Percentiles rank a stretch among this genome's conserved stretches.
Conservation (phyloP, 2,329 filamentous ascomycete species). For the Trichoderma guizhouense region DNA sequence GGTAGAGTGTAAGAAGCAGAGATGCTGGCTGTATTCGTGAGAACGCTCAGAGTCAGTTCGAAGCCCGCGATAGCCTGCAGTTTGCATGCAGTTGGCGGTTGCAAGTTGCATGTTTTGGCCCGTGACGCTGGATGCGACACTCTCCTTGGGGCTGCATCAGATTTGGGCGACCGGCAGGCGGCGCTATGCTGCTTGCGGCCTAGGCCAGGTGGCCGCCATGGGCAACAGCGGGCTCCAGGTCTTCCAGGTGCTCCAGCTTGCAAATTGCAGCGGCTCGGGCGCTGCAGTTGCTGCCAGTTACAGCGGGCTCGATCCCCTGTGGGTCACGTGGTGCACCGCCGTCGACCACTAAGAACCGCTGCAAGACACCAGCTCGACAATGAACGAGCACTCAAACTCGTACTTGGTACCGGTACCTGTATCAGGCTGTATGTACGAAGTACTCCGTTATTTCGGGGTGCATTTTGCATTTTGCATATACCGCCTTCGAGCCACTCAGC, state of each 20-base stretch:
- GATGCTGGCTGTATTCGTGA: slow-evolving; percentile 21
- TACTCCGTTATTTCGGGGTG: background rate
- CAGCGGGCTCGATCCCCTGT: slow-evolving; percentile 2
- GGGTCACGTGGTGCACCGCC: slow-evolving; percentile 3
- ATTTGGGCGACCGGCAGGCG: slow-evolving; percentile 10
- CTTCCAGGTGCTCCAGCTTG: background rate
- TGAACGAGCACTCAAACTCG: too few relatives aligned
- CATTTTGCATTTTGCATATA: background rate
- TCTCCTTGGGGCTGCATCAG: slow-evolving; percentile 16
- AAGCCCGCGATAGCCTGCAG: slow-evolving; percentile 16
- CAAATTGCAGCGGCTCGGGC: slow-evolving; percentile 3
- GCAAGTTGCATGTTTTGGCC: slow-evolving; percentile 27
- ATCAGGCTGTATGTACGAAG: too few relatives aligned
- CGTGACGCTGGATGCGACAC: slow-evolving; percentile 27
- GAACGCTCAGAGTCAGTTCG: slow-evolving; percentile 1
- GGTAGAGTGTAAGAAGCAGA: background rate
- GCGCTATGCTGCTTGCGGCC: slow-evolving; percentile 10
- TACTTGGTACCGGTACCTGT: background rate
- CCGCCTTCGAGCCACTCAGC: background rate
- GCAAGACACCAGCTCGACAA: background rate
- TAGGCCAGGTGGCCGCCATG: slow-evolving; percentile 30
- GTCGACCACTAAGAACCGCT: background rate
- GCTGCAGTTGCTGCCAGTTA: background rate
- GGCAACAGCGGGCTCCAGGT: slow-evolving; percentile 27
- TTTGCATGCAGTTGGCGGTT: slow-evolving; percentile 19